Base-by-base conservation (phyloP, 805 yeast genomes). In the Zygotorulaspora sp. region DNA sequence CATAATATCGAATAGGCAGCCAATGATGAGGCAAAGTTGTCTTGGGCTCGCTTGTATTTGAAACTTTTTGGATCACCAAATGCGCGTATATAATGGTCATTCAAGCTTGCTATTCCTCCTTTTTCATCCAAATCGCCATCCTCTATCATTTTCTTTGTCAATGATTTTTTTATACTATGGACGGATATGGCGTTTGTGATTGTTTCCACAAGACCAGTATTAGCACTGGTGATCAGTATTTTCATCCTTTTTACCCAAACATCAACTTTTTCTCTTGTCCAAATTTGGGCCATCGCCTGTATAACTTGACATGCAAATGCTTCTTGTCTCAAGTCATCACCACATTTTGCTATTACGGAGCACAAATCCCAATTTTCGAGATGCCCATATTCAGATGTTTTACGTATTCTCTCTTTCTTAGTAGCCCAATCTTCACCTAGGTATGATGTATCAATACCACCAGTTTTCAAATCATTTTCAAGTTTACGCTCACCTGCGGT, bases 301-400 rank as follows among this genome's bases (percentile, higher is more conserved):
- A 92, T 90, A 30, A 92, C 61, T 59, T 92, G 98, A 46, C 96
- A 88, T 0, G 98, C 98, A 69, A 92, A 88, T 0, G 98, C 96
- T 61, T 92, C 98, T 58, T 92, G 98, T 16, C 96, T 83, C 35
- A 92, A 62, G 63, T 92, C 98, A 53, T 84, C 90, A 23, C 98
- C 98, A 20, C 95, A 90, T 57, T 92, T 92, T 9, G 94, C 96
- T 57, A 92, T 92, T 2, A 90, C 96, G 1, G 97, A 89, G 48
- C 90, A 87, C 26, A 92, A 61, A 45, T 92, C 97, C 98, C 98
- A 92, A 57, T 87, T 84, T 17, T 82, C 84, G 21, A 83, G 61
- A 55, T 88, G 92, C 0, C 98, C 98, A 55, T 70, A 88, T 6
- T 78, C 75, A 35, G 95, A 84, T 11, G 83, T 72, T 35, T 74